Conservation (phyloP, 306 rosid genomes). For the Lagenaria siceraria region DNA sequence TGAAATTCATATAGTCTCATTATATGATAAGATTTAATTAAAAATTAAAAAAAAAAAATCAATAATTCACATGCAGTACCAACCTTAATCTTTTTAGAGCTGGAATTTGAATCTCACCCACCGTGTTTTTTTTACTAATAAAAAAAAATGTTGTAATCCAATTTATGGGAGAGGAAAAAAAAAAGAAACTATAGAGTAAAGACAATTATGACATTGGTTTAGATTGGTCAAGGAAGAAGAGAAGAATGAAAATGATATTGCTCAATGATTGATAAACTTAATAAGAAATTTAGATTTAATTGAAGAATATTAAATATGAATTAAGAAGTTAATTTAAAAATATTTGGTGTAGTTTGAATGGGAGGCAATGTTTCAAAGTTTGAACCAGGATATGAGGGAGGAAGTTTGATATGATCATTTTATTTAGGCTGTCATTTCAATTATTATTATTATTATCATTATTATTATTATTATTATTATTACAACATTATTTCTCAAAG, state of each 20-base stretch:
- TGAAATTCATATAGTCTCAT: too few species aligned
- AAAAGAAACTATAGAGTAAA: slow-evolving; percentile 15
- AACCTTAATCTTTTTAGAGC: too few species aligned
- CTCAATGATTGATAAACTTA: slow-evolving; percentile 53
- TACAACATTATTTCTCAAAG: not conserved
- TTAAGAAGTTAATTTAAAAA: not conserved
- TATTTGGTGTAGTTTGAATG: slow-evolving; percentile 58
- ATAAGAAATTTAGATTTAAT: slow-evolving; percentile 36
- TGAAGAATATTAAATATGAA: slow-evolving; percentile 8
- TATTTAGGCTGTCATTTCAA: not conserved
- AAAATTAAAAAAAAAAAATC: too few species aligned
- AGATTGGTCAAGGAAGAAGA: slow-evolving; percentile 16
- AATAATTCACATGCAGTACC: too few species aligned
- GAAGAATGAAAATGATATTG: slow-evolving; percentile 25
- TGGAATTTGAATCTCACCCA: too few species aligned
- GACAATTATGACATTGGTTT: slow-evolving; percentile 18
- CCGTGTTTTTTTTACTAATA: too few species aligned
- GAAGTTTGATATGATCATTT: slow-evolving; percentile 7
- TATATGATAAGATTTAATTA: too few species aligned
- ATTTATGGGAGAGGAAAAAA: not conserved
- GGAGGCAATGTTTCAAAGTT: slow-evolving; percentile 86
- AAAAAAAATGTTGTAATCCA: too few species aligned
- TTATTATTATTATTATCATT: not conserved
- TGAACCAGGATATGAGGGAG: slow-evolving; percentile 49
- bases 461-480: not conserved